Evolutionary conservation across 2,329 filamentous ascomycete species (phyloP).

Genomic region (Pseudogymnoascus destructans): DNA sequence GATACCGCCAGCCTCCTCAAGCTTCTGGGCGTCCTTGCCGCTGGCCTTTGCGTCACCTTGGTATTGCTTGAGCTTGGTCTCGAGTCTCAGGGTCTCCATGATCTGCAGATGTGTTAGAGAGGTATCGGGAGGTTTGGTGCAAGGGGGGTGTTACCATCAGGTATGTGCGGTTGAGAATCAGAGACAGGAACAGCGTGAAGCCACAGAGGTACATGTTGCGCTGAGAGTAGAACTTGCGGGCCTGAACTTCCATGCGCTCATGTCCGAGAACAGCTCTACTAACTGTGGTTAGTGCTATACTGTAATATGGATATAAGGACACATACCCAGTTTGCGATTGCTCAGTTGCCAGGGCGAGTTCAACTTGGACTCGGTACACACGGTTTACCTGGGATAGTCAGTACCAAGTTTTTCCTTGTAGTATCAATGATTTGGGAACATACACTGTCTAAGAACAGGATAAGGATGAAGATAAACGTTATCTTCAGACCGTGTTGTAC

Average conservation of each 20-base stretch:
- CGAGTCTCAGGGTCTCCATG: constrained; percentile 45
- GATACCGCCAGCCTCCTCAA: constrained; percentile 58
- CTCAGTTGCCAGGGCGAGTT: constrained; percentile 63
- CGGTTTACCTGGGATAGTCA: constrained; percentile 39
- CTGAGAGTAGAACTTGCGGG: constrained; percentile 99
- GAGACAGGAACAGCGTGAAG: constrained; percentile 95
- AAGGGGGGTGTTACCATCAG: constrained; percentile 54
- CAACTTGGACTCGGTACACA: constrained; percentile 90
- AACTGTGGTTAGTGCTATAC: constrained; percentile 18
- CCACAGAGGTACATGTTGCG: constrained; percentile 99
- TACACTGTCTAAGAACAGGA: constrained; percentile 95
- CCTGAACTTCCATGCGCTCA: constrained; percentile 96
- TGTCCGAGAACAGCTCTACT: constrained; percentile 62
- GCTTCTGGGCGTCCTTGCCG: constrained; percentile 57
- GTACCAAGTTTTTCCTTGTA: background rate
- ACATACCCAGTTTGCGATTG: constrained; percentile 26
- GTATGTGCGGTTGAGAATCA: constrained; percentile 98
- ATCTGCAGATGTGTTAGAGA: constrained; percentile 82
- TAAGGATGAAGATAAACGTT: constrained; percentile 96
- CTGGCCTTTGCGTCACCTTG: constrained; percentile 51
- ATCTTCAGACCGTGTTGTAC: constrained; percentile 98
- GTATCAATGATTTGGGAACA: constrained; percentile 29
- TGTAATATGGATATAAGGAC: background rate
- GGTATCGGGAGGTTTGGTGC: constrained; percentile 96
- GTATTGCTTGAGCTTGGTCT: constrained; percentile 78